Percentiles rank a stretch among this genome's conserved stretches.
phyloP scores from a whole-genome alignment of 2,329 filamentous ascomycete genomes.

The Penicillium corylophilum region DNA sequence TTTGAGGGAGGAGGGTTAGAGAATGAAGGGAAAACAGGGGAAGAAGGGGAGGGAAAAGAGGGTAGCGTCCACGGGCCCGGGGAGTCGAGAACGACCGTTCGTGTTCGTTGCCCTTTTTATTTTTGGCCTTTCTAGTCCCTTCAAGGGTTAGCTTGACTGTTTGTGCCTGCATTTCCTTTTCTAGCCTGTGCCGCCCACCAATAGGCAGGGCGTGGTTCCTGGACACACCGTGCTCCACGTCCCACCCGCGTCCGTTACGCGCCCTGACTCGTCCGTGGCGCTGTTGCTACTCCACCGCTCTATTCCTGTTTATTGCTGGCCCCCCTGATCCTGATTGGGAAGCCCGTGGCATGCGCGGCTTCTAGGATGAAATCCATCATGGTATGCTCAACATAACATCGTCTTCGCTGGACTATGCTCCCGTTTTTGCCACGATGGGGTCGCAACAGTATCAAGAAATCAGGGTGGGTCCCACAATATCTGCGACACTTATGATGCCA shows the following conservation, averaged over 20 bases:
- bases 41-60: conserved; percentile 21
- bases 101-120: conserved; percentile 9
- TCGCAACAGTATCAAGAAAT: neutral
- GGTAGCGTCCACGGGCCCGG: conserved; percentile 10
- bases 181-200: conserved; percentile 42
- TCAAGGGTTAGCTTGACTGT: conserved; percentile 45
- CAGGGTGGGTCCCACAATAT: neutral
- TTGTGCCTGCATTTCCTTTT: conserved; percentile 42
- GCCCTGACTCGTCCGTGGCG: conserved; percentile 5
- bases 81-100: neutral
- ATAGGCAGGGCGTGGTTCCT: conserved; percentile 10
- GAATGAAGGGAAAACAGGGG: conserved; percentile 29
- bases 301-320: conserved; percentile 17
- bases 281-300: conserved; percentile 6
- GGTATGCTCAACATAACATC: neutral
- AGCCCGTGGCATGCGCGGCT: neutral
- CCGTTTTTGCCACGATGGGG: neutral
- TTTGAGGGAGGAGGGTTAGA: conserved; percentile 6
- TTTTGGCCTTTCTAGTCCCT: conserved; percentile 16
- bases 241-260: neutral
- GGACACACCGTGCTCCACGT: neutral
- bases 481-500: neutral
- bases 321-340: neutral
- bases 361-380: neutral
- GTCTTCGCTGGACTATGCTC: neutral